These are phyloP conservation scores for Rhodamnia argentea DNA, from an alignment of 345 rosid species.

Conservation along the genomic window DNA sequence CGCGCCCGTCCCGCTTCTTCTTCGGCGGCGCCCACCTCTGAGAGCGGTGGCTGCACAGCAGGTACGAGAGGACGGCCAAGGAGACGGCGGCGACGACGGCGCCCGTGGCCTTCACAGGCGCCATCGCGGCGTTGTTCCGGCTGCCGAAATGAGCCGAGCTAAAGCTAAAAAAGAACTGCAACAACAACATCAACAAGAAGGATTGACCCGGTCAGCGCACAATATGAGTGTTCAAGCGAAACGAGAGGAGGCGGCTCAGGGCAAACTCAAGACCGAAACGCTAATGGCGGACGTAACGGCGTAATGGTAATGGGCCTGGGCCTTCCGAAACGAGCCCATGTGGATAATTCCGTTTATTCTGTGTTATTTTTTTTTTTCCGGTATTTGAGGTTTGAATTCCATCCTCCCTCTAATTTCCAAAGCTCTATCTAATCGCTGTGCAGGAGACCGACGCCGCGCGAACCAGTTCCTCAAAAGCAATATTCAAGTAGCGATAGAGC, in stretches of 20 bases:
- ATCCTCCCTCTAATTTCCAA: too few relatives aligned
- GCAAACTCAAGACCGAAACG: background rate
- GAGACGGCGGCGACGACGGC: conserved; percentile 35
- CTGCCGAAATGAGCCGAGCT: background rate
- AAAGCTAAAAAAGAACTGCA: accelerated
- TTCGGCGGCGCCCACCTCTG: conserved; percentile 7
- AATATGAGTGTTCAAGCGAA: background rate
- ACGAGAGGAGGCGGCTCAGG: background rate
- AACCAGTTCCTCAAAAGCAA: too few relatives aligned
- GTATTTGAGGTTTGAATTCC: too few relatives aligned
- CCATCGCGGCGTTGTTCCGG: background rate
- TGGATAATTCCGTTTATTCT: background rate
- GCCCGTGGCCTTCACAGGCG: conserved; percentile 18
- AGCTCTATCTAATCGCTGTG: too few relatives aligned
- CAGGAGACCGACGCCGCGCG: too few relatives aligned
- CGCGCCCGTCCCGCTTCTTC: conserved; percentile 25
- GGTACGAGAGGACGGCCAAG: conserved; percentile 35
- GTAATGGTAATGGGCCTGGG: background rate
- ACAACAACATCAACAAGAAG: background rate
- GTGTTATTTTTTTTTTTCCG: too few relatives aligned
- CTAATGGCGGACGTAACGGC: background rate
- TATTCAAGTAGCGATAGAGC: too few relatives aligned
- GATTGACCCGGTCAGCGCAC: background rate
- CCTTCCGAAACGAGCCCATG: background rate
- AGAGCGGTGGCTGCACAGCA: conserved; percentile 12